phyloP scores from a whole-genome alignment of 108 stramenopile species.

The Discostella stelligeroides region DNA sequence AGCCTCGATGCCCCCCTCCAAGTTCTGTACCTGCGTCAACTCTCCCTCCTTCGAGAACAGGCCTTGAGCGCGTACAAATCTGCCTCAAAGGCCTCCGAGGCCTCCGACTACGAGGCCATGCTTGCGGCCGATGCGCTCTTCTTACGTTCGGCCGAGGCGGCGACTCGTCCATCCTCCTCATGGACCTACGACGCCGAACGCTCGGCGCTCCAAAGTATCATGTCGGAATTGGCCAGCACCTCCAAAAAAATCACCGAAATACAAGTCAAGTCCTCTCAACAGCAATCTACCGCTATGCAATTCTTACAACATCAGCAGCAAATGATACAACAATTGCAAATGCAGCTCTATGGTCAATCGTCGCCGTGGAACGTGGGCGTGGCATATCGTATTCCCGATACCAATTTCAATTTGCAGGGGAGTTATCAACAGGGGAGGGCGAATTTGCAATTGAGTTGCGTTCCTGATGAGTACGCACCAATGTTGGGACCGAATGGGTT shows the following conservation, averaged over 20 bases:
- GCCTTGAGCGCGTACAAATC: conserved; percentile 87
- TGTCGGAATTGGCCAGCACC: conserved; percentile 84
- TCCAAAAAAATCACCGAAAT: conserved; percentile 84
- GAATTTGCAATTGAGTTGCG: conserved; percentile 93
- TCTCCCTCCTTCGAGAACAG: conserved; percentile 82
- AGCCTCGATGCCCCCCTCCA: conserved; percentile 91
- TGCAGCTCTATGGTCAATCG: conserved; percentile 91
- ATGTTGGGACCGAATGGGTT: conserved; percentile 96
- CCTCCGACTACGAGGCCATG: conserved; percentile 96
- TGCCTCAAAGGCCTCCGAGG: conserved; percentile 71
- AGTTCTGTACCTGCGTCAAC: conserved; percentile 89
- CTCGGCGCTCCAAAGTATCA: conserved; percentile 70
- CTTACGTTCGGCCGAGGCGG: conserved; percentile 75
- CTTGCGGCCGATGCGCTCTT: conserved; percentile 90
- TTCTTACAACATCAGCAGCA: conserved; percentile 95
- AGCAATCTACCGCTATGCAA: conserved; percentile 92
- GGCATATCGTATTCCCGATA: conserved; percentile 97
- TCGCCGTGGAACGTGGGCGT: conserved; percentile 94
- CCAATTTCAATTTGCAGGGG: conserved; percentile 94
- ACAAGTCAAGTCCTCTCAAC: conserved; percentile 76
- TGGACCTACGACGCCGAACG: conserved; percentile 93
- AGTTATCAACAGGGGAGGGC: conserved; percentile 94
- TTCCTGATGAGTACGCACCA: conserved; percentile 95
- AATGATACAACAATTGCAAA: conserved; percentile 93
- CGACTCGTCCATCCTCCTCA: conserved; percentile 77